Conservation (phyloP, 1,139 yeast species). For the Schizosaccharomyces versatilis region DNA sequence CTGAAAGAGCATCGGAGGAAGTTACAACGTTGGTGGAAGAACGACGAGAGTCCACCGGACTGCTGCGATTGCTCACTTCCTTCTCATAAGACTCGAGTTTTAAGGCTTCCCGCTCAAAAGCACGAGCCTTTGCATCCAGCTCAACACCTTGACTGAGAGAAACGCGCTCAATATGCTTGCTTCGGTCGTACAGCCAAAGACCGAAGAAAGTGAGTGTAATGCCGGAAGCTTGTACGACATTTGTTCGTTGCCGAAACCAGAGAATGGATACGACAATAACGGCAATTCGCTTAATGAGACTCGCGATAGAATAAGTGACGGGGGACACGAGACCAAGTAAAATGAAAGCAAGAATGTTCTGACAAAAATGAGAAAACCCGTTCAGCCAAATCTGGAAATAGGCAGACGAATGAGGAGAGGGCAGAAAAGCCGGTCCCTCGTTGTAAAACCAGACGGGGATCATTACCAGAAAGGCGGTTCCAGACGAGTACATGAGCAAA, state of each 20-base stretch:
- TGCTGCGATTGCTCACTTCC: too few relatives aligned
- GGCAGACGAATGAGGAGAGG: not conserved
- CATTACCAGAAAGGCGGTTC: conserved; percentile 57
- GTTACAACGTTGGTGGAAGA: too few relatives aligned
- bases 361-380: conserved; percentile 65
- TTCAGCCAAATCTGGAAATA: conserved; percentile 17
- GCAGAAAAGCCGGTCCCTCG: conserved; percentile 26
- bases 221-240: conserved; percentile 42
- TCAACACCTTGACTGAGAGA: not conserved
- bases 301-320: conserved; percentile 78
- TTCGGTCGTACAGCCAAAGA: conserved; percentile 11
- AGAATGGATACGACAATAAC: conserved; percentile 61
- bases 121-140: not conserved
- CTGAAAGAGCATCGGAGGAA: too few relatives aligned
- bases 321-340: conserved; percentile 69
- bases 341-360: conserved; percentile 73
- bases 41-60: too few relatives aligned
- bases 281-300: conserved; percentile 64
- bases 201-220: conserved; percentile 34
- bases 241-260: conserved; percentile 41
- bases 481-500: conserved; percentile 61
- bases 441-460: conserved; percentile 52
- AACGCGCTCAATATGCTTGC: conserved; percentile 6
- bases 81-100: too few relatives aligned
- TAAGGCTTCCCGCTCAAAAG: not conserved